These are phyloP conservation scores for Fistulina hepatica DNA, from an alignment of 1,284 basidiomycete species.

Conservation along the genomic window DNA sequence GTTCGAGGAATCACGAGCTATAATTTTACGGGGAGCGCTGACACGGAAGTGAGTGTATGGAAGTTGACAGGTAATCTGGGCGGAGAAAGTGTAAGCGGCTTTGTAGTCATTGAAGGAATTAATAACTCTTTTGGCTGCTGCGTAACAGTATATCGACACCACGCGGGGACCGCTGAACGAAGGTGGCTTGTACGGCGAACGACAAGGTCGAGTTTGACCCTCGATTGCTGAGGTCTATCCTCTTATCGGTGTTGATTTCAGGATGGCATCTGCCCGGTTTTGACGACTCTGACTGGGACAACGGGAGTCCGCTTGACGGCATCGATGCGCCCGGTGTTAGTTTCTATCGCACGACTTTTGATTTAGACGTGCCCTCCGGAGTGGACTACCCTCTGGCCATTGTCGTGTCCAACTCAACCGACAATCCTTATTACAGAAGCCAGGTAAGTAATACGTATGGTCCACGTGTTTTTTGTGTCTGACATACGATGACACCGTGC, in stretches of 20 bases:
- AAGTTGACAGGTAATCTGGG: slow-evolving; percentile 39
- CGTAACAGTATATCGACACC: slow-evolving; percentile 23
- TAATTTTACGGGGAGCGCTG: slow-evolving; percentile 28
- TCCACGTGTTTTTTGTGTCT: too few species aligned
- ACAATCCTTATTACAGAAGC: slow-evolving; percentile 28
- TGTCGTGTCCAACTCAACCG: slow-evolving; percentile 28
- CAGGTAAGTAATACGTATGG: too few species aligned
- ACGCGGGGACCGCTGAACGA: slow-evolving; percentile 42
- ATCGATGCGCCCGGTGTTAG: slow-evolving; percentile 36
- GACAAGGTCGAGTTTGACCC: slow-evolving; percentile 25
- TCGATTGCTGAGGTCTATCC: too few species aligned
- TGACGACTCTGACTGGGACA: slow-evolving; percentile 31
- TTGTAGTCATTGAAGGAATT: slow-evolving; percentile 30
- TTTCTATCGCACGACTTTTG: slow-evolving; percentile 42
- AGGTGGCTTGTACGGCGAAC: slow-evolving; percentile 41
- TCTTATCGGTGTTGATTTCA: slow-evolving; percentile 28
- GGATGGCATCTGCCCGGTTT: slow-evolving; percentile 40
- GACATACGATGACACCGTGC: too few species aligned
- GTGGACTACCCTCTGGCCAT: slow-evolving; percentile 40
- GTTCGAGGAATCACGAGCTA: too few species aligned
- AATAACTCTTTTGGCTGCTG: background rate
- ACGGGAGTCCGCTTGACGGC: slow-evolving; percentile 26
- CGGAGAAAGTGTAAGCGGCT: slow-evolving; percentile 39
- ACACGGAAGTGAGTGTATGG: slow-evolving; percentile 28
- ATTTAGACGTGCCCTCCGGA: slow-evolving; percentile 31